Evolutionary conservation across 805 yeast genomes (phyloP).

Genomic region (Gaillardinia entomophila): DNA sequence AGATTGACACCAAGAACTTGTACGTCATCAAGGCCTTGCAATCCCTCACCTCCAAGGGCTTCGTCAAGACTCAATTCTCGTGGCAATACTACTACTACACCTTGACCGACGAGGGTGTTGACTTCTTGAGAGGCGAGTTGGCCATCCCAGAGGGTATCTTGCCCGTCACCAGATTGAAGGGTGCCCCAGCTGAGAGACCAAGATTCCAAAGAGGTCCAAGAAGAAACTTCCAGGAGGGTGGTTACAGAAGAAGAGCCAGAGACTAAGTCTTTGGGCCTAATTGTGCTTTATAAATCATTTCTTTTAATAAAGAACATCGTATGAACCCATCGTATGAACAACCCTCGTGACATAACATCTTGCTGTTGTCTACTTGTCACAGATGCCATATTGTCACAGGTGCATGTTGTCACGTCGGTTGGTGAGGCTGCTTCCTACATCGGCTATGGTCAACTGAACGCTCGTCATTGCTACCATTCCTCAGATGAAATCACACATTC

Average conservation of each 20-base stretch:
- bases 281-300: too few relatives aligned
- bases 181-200: slow-evolving; percentile 79
- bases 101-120: slow-evolving; percentile 99
- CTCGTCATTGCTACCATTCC: too few relatives aligned
- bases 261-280: slow-evolving; percentile 29
- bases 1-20: slow-evolving; percentile 96
- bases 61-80: slow-evolving; percentile 99
- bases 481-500: too few relatives aligned
- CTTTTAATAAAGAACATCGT: too few relatives aligned
- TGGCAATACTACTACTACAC: slow-evolving; percentile 99
- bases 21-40: slow-evolving; percentile 98
- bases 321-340: too few relatives aligned
- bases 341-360: too few relatives aligned
- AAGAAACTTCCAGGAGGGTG: slow-evolving; percentile 19
- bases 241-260: slow-evolving; percentile 55
- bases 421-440: too few relatives aligned
- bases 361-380: too few relatives aligned
- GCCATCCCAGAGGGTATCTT: slow-evolving; percentile 98
- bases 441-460: too few relatives aligned
- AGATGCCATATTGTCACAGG: too few relatives aligned
- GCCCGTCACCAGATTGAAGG: slow-evolving; percentile 97
- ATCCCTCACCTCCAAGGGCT: slow-evolving; percentile 98
- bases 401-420: too few relatives aligned
- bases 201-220: slow-evolving; percentile 37
- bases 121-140: slow-evolving; percentile 95